phyloP scores from a whole-genome alignment of 352 stramenopile genomes.

The Phytophthora pisi region DNA sequence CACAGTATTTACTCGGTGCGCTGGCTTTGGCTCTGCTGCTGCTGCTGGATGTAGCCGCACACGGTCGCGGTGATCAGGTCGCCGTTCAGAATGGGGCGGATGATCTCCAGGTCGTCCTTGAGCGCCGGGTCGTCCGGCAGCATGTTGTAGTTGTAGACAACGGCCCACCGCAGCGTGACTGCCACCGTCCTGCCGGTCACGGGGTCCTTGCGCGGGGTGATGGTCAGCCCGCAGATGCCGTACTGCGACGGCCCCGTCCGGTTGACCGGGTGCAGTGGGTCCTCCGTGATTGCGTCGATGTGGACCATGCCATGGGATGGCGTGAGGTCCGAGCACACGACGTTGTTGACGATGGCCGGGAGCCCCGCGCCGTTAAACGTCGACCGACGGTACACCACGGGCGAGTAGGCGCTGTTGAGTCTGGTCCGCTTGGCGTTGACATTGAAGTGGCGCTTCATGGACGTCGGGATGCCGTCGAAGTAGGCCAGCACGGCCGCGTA shows the following conservation, averaged over 20 bases:
- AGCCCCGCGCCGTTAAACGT: neutral
- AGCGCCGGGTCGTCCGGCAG: conserved; percentile 18
- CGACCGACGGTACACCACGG: neutral
- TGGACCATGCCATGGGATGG: neutral
- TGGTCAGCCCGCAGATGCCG: conserved; percentile 18
- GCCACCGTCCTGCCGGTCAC: conserved; percentile 1
- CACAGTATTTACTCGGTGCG: conserved; percentile 3
- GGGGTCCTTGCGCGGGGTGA: conserved; percentile 15
- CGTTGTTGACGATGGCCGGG: neutral
- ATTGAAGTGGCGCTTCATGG: conserved; percentile 4
- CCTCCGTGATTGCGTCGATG: conserved; percentile 6
- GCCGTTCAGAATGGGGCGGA: conserved; percentile 52
- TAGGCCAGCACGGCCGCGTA: neutral
- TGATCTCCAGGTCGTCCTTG: conserved; percentile 23
- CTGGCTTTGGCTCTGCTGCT: conserved; percentile 13
- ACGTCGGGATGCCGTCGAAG: conserved; percentile 1
- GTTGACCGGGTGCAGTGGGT: conserved; percentile 16
- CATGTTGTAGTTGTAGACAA: conserved; percentile 27
- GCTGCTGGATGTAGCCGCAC: conserved; percentile 39
- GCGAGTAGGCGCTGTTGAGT: neutral
- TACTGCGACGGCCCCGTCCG: conserved; percentile 8
- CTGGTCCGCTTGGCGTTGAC: neutral
- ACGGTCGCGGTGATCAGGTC: conserved; percentile 45
- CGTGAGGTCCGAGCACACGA: conserved; percentile 3
- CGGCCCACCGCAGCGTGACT: conserved; percentile 19